Conservation (phyloP, 108 stramenopile species). For the Skeletonema grethae region DNA sequence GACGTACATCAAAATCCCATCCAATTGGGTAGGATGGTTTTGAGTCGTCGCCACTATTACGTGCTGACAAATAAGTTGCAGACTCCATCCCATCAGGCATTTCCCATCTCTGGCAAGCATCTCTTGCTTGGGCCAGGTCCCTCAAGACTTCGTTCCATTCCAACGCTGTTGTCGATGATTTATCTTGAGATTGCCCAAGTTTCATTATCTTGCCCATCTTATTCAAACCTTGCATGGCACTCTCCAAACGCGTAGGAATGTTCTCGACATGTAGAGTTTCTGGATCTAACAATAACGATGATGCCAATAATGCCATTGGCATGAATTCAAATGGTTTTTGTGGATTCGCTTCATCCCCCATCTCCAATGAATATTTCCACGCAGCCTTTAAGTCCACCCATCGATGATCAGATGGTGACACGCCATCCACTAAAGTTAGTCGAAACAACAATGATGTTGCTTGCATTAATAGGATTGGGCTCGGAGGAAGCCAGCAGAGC, state of each 20-base stretch:
- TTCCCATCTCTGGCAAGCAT: conserved; percentile 39
- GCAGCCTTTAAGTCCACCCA: conserved; percentile 73
- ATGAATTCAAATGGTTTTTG: conserved; percentile 51
- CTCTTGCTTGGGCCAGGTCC: conserved; percentile 41
- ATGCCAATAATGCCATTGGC: conserved; percentile 61
- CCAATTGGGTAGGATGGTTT: conserved; percentile 11
- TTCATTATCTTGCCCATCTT: conserved; percentile 67
- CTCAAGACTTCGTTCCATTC: conserved; percentile 64
- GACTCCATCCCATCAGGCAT: conserved; percentile 39
- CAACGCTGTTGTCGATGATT: conserved; percentile 20
- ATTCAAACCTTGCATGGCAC: conserved; percentile 53
- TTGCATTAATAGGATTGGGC: conserved; percentile 65
- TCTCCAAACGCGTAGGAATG: conserved; percentile 9
- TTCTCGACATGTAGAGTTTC: conserved; percentile 19
- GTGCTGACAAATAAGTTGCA: conserved; percentile 15
- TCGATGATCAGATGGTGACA: conserved; percentile 58
- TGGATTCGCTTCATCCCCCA: not conserved
- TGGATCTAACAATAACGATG: conserved; percentile 54
- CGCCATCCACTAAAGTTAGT: conserved; percentile 71
- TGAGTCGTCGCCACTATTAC: not conserved
- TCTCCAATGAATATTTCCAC: conserved; percentile 54
- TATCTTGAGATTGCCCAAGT: conserved; percentile 46
- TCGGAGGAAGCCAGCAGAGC: conserved; percentile 84
- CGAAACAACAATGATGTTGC: conserved; percentile 77
- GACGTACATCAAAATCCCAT: conserved; percentile 79